Conservation (phyloP, 441 rosid genomes). For the Arabidopsis lyrata region DNA sequence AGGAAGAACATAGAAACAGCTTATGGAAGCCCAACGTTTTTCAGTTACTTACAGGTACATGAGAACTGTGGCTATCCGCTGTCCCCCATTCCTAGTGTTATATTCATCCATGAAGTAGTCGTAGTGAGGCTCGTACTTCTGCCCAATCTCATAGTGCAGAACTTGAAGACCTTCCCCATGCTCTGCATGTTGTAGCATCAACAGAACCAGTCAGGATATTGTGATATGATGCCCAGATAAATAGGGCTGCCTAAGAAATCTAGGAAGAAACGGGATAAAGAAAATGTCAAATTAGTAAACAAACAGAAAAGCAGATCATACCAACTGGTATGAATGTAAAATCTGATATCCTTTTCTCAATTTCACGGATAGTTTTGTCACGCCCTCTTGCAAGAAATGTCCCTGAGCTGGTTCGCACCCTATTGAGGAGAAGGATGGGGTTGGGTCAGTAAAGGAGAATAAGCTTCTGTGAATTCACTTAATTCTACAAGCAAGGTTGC, state of each 20-base stretch:
- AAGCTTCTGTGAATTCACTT: not conserved
- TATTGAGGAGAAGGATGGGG: slow-evolving; percentile 38
- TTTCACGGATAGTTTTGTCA: slow-evolving; percentile 61
- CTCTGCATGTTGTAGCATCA: slow-evolving; percentile 51
- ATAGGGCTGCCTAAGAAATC: not conserved
- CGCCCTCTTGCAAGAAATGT: slow-evolving; percentile 68
- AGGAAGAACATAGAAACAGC: slow-evolving; percentile 14
- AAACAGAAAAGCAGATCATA: slow-evolving; percentile 46
- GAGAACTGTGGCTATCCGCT: slow-evolving; percentile 75
- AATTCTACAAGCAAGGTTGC: not conserved
- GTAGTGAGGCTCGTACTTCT: slow-evolving; percentile 73
- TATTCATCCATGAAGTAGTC: slow-evolving; percentile 74
- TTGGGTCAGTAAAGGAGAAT: slow-evolving; percentile 18
- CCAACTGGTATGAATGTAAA: slow-evolving; percentile 75
- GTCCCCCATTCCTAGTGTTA: slow-evolving; percentile 76
- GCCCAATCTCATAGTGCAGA: slow-evolving; percentile 77
- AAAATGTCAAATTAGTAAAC: not conserved
- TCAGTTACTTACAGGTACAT: slow-evolving; percentile 72
- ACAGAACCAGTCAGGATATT: slow-evolving; percentile 15
- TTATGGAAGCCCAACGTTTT: slow-evolving; percentile 6
- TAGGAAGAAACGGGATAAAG: slow-evolving; percentile 4
- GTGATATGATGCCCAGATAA: not conserved
- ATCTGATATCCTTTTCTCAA: slow-evolving; percentile 74
- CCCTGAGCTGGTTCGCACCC: slow-evolving; percentile 77
- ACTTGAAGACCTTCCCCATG: slow-evolving; percentile 81